Evolutionary conservation across 495 filamentous ascomycete species (phyloP), one percentile per base, ranked within the genome.

Genomic region (Letharia columbiana): DNA sequence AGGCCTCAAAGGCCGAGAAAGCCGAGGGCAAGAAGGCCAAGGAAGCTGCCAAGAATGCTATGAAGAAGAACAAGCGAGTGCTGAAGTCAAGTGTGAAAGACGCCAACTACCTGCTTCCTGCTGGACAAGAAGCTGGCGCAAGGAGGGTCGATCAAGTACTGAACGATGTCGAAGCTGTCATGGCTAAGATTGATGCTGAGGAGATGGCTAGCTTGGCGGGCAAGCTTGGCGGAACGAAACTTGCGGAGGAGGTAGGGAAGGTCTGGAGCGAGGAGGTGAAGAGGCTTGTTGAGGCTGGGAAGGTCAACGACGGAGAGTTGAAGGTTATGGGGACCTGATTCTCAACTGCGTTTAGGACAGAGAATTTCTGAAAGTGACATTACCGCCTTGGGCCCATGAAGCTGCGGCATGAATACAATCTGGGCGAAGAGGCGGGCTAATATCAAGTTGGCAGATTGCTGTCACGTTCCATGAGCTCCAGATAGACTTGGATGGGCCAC

Each of bases 61-160:
- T 92, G 70, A 98, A 98, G 90, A 98, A 98, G 89, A 98, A 98
- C 81, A 96, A 96, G 81, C 88, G 94, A 80, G 90, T 97, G 44
- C 83, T 98, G 66, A 90, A 93, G 73, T 86, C 83, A 42, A 89
- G 88, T 70, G 90, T 94, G 77, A 98, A 98, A 83, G 94, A 98
- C 65, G 91, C 87, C 71, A 96, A 96, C 82, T 98, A 98, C 85
- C 89, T 92, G 68, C 87, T 83, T 64, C 80, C 76, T 37, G 81
- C 80, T 13, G 79, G 81, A 20, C 84, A 84, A 40, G 84, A 89
- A 71, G 83, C 92, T 5, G 82, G 84, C 12, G 79, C 91, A 4
- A 81, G 86, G 41, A 81, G 88, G 73, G 89, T 97, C 63, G 92
- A 97, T 75, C 78, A 80, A 31, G 89, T 92, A 13, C 62, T 70